Evolutionary conservation across 108 stramenopile genomes (phyloP).

Genomic region (Skeletonema costatum): DNA sequence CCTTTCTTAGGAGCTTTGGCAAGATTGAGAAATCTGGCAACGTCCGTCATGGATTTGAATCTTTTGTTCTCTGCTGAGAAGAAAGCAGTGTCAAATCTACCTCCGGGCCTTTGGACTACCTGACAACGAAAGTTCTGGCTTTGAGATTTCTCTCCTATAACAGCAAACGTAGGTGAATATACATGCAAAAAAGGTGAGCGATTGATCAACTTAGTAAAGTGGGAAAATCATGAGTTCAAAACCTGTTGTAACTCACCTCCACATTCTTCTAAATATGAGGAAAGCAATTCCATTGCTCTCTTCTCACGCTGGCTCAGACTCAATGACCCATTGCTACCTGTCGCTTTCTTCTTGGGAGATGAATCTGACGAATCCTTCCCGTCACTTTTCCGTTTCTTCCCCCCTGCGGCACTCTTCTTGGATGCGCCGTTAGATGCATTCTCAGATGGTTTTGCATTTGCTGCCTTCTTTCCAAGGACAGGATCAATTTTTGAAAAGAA

Average conservation of each 20-base stretch:
- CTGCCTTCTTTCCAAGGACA: constrained; percentile 58
- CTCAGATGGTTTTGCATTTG: constrained; percentile 45
- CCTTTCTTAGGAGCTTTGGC: constrained; percentile 25
- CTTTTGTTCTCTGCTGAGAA: constrained; percentile 64
- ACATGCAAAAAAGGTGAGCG: neutral
- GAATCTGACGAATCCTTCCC: constrained; percentile 9
- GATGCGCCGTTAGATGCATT: constrained; percentile 26
- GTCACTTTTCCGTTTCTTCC: constrained; percentile 50
- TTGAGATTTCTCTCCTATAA: constrained; percentile 41
- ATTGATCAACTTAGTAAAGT: neutral
- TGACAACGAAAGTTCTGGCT: constrained; percentile 38
- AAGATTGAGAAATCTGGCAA: constrained; percentile 71
- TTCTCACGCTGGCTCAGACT: constrained; percentile 71
- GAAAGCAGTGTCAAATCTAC: constrained; percentile 75
- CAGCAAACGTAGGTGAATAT: neutral
- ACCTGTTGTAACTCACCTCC: constrained; percentile 49
- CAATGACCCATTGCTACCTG: constrained; percentile 37
- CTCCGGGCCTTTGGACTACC: constrained; percentile 52
- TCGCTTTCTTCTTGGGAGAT: constrained; percentile 37
- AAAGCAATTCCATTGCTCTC: constrained; percentile 66
- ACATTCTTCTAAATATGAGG: constrained; percentile 62
- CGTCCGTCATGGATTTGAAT: constrained; percentile 83
- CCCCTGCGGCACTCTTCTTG: constrained; percentile 18
- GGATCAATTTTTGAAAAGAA: constrained; percentile 74
- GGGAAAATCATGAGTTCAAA: neutral